Base-by-base conservation (phyloP, 768 basidiomycete species). In the Dendrothele bispora region DNA sequence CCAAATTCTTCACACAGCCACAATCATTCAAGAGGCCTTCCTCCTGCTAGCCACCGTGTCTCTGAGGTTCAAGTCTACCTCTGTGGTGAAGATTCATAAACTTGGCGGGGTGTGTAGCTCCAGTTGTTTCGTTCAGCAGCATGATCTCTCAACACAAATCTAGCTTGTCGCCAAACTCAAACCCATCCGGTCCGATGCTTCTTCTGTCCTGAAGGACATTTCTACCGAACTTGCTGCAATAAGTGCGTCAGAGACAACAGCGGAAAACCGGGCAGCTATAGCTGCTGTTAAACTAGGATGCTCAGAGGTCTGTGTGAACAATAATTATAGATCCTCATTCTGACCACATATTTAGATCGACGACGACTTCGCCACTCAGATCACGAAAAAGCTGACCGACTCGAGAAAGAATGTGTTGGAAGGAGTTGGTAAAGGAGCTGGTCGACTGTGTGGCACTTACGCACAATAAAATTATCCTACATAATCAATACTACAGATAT, bases 21-120 rank as follows among this genome's bases (percentile, higher is more conserved):
- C 80, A 11, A 66, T 94, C 41, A 76, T 79, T 0, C 90, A 92
- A 64, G 91, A 94, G 73, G 90, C 85, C 3, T 82, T 88, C 56
- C 72, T 90, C 37, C 66, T 93, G 2, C 77, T 93, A 51, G 66
- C 73, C 18, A 69, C 86, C n/a, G 86, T 84, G 60, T 84, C 83
- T 0, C 56, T 79, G 43, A 81, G 90, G 11, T 92, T 91, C 74
- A 90, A 88, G 61, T 65, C 80, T 7, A 64, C 81, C 3, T 79
- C 84, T 0, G 73, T 86, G 15, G 77, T 85, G 34, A 90, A 88
- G 61, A 72, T 80, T 30, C 78, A 91, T 63, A 91, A 86, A 61
- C 77, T 88, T 37, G 84, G 86, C 36, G 71, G 72, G 52, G 88
- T 91, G 59, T 18, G 10, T n/a, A n/a, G n/a, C 27, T 35, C 29